phyloP scores from a whole-genome alignment of 306 rosid genomes.

The Delonix regia region DNA sequence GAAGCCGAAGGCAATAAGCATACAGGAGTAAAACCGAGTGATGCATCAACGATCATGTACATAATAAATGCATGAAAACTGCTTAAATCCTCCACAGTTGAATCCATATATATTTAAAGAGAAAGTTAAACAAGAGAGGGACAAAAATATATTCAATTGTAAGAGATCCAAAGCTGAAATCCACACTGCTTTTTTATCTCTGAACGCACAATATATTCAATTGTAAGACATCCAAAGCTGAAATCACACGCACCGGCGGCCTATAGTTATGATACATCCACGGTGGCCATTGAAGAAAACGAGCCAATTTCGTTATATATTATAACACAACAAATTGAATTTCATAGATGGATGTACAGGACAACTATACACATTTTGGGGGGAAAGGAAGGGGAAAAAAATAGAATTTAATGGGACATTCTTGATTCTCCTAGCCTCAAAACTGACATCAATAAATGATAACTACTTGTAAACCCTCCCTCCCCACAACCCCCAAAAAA shows the following conservation, averaged over 20 bases:
- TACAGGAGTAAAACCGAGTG: no score
- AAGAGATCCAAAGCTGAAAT: no score
- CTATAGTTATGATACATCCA: not conserved
- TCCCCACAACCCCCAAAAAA: conserved; percentile 19
- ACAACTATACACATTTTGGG: conserved; percentile 42
- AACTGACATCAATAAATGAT: conserved; percentile 29
- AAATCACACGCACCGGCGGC: not conserved
- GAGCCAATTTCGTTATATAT: not conserved
- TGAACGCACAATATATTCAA: no score
- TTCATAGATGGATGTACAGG: conserved; percentile 41
- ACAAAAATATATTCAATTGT: no score
- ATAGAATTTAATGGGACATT: conserved; percentile 31
- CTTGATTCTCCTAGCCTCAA: conserved; percentile 40
- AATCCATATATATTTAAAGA: no score
- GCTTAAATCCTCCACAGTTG: no score
- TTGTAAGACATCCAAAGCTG: no score
- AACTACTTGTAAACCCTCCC: conserved; percentile 16
- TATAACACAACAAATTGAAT: conserved; percentile 33
- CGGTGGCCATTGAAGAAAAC: not conserved
- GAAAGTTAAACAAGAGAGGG: no score
- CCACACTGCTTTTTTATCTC: no score
- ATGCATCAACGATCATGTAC: no score
- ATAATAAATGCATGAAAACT: no score
- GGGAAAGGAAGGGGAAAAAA: not conserved
- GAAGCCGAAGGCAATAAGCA: no score